Evolutionary conservation across 352 stramenopile genomes (phyloP), one percentile per base, ranked within the genome.

Genomic region (Globisporangium barbulae): DNA sequence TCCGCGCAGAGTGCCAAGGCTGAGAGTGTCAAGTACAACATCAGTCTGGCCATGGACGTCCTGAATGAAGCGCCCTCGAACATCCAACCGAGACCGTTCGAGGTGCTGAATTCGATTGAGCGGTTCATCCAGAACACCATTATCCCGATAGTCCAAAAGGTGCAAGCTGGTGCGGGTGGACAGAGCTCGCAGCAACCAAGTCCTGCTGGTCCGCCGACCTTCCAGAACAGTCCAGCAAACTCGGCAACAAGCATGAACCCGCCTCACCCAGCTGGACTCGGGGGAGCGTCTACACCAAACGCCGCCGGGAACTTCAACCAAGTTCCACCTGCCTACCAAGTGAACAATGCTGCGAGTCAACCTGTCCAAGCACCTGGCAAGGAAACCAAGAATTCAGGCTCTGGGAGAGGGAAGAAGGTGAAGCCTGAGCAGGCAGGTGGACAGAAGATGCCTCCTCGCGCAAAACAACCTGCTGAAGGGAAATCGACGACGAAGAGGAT

Each of bases 21-120:
- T 3, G 74, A 93, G 52, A 91, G 81, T 39, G 77, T 95, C 64
- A 90, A 91, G 70, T 74, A 89, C 55, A 95, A 93, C 64, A 93
- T 95, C 69, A 68, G 35, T 7, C 65, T 92, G 56, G 83, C 89
- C 15, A 77, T 91, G 55, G 75, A 76, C 33, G 80, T 96, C 15
- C 48, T 96, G 47, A 76, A 79, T 15, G 80, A 89, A 58, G 15
- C 50, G 9, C 68, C 69, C 15, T 79, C 70, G n/a, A 71, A 64
- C 42, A 50, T 76, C 2, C 81, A 90, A 54, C 80, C 82, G 15
- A 73, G 83, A 10, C 79, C 86, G 10, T 69, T 90, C 22, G 77
- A 92, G 35, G 78, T 93, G 37, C 64, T 96, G 9, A 74, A 75
- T 22, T 89, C 87, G 10, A 94, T 96, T 37, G 87, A 96, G 59